Evolutionary conservation across 2,329 filamentous ascomycete species (phyloP), one percentile per base, ranked within the genome.

Genomic region (Hymenoscyphus repandus): DNA sequence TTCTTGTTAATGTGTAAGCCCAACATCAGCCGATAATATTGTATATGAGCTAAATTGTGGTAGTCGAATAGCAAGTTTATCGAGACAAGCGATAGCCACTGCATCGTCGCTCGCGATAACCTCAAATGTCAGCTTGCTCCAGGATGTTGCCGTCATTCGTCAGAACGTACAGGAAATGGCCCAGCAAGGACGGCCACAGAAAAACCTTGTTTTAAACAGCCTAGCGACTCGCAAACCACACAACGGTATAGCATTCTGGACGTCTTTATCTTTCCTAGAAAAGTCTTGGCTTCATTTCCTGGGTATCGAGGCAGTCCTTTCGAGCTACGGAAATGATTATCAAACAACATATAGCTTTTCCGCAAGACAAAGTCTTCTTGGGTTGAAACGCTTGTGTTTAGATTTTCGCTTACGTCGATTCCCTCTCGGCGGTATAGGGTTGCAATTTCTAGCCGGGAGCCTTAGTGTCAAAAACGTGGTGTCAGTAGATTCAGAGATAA

Each of bases 401-500:
- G 42, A 45, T 2, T 17, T 45, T 27, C 15, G 30, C 3, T 12
- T 34, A 15, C 27, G 42, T 17, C 42, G 30, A 15, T 34, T 44
- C n/a, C 12, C 22, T 9, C 42, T 44, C 11, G 42, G 6, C 6
- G 27, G 42, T 13, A 5, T 44, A 15, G 42, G 42, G 5, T 34
- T 34, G 15, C 20, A 13, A 17, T 34, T 44, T 20, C 13, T 44
- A 7, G 22, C 27, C 5, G 42, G 42, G 18, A 15, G 42, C n/a
- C 17, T 33, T 6, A 32, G 6, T 6, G 27, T 32, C 15, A 43
- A 44, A 38, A 52, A 39, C 13, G 9, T 52, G n/a, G n/a, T n/a
- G n/a, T 15, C 38, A 5, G 47, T 49, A 13, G 37, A 49, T 32
- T 55, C 50, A 5, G 5, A 12, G 3, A 49, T 55, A 7, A 51